Evolutionary conservation across 2,329 filamentous ascomycete genomes (phyloP).

Genomic region (Fusarium burgessii): DNA sequence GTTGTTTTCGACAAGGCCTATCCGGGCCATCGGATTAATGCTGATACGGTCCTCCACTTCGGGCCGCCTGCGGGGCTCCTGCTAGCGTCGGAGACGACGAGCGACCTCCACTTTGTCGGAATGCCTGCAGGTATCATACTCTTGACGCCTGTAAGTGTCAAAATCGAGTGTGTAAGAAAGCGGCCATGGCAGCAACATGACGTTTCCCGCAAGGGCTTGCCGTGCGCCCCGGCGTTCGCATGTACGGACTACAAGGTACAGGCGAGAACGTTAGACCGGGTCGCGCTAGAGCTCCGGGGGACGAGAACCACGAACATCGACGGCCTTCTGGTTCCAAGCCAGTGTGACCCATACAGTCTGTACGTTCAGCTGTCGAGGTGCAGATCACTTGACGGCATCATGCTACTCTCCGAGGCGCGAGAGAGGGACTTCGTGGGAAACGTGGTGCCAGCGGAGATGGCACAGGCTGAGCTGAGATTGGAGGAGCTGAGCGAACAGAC

Average conservation of each 20-base stretch:
- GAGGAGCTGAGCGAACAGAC: neutral
- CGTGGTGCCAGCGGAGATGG: neutral
- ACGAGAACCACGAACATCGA: neutral
- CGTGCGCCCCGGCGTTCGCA: neutral
- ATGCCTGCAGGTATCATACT: neutral
- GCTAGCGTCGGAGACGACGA: neutral
- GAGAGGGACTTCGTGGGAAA: neutral
- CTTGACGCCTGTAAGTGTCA: neutral
- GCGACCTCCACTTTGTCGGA: neutral
- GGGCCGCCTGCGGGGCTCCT: neutral
- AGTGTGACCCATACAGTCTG: neutral
- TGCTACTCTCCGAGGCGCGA: neutral
- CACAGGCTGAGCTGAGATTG: neutral
- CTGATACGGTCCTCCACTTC: neutral
- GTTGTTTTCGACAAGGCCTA: too few relatives aligned
- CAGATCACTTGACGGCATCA: neutral
- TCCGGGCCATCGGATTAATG: too few relatives aligned
- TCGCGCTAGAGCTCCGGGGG: neutral
- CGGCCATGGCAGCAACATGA: neutral
- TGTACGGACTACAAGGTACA: neutral
- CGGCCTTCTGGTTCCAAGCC: neutral
- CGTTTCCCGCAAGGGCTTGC: neutral
- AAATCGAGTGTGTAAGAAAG: neutral
- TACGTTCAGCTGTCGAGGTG: neutral
- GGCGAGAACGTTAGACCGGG: neutral